Evolutionary conservation across 352 stramenopile genomes (phyloP).

Genomic region (Thalassiosira gravida): DNA sequence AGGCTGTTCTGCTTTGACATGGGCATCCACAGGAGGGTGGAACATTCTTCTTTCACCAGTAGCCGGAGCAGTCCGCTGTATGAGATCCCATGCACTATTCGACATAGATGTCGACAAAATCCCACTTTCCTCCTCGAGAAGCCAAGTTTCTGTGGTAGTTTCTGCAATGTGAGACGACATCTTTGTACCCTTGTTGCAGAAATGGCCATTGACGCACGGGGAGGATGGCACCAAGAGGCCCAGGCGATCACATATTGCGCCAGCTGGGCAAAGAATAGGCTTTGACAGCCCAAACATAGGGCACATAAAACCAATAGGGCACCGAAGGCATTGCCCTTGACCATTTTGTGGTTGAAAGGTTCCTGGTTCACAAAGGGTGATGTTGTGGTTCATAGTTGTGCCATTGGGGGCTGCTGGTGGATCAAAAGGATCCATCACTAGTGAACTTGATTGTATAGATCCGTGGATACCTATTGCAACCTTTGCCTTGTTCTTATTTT

Average conservation of each 20-base stretch:
- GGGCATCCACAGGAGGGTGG: constrained; percentile 34
- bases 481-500: constrained; percentile 73
- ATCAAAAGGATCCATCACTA: background rate
- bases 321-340: constrained; percentile 88
- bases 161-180: constrained; percentile 75
- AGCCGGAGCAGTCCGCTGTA: constrained; percentile 45
- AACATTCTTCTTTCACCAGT: constrained; percentile 59
- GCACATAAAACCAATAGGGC: constrained; percentile 93
- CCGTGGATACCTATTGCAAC: constrained; percentile 71
- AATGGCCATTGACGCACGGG: constrained; percentile 91
- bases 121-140: constrained; percentile 60
- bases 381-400: constrained; percentile 86
- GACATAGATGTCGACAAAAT: constrained; percentile 37
- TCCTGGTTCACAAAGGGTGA: constrained; percentile 91
- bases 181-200: constrained; percentile 93
- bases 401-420: constrained; percentile 89
- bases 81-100: constrained; percentile 59
- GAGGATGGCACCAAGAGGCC: constrained; percentile 87
- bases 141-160: constrained; percentile 49
- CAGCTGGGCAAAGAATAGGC: constrained; percentile 90
- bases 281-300: constrained; percentile 90
- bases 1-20: constrained; percentile 88
- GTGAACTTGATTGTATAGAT: background rate
- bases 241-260: constrained; percentile 91
- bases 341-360: constrained; percentile 91